These are phyloP conservation scores for Lyophyllum atratum DNA, from an alignment of 768 basidiomycete species.

Conservation along the genomic window DNA sequence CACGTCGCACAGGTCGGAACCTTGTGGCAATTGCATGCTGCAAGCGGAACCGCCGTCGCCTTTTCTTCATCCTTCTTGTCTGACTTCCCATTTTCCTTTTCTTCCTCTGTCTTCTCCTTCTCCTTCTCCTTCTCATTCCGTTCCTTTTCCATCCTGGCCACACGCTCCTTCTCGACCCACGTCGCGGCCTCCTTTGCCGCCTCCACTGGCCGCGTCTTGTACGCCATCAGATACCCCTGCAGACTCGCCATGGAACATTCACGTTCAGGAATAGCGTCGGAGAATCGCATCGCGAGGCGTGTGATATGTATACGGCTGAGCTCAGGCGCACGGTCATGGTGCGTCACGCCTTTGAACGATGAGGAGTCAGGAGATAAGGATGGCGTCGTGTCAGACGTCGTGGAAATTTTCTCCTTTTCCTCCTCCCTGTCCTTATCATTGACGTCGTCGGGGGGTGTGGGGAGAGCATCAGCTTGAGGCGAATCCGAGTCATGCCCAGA, in stretches of 20 bases:
- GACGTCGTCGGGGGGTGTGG: neutral
- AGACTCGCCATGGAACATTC: slow-evolving; percentile 40
- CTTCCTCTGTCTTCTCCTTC: slow-evolving; percentile 11
- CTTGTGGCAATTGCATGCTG: neutral
- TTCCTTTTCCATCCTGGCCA: slow-evolving; percentile 16
- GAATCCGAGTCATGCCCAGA: slow-evolving; percentile 12
- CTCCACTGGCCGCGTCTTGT: slow-evolving; percentile 54
- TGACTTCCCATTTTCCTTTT: no score
- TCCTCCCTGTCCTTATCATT: neutral
- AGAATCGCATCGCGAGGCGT: slow-evolving; percentile 52
- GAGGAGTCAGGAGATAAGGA: neutral
- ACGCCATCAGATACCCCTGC: slow-evolving; percentile 55
- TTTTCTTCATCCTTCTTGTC: slow-evolving; percentile 3
- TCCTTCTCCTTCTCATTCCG: slow-evolving; percentile 29
- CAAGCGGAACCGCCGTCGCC: neutral
- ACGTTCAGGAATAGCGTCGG: slow-evolving; percentile 40
- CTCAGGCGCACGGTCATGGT: slow-evolving; percentile 29
- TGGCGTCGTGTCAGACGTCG: neutral
- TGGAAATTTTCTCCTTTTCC: neutral
- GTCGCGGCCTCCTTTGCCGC: slow-evolving; percentile 40
- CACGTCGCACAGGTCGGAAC: neutral
- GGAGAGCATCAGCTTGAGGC: neutral
- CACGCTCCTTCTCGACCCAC: slow-evolving; percentile 47
- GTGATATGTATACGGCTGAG: slow-evolving; percentile 35
- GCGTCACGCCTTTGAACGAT: slow-evolving; percentile 23